A percentile compares a stretch with the other conserved stretches of the same genome.
Evolutionary conservation across 2,329 filamentous ascomycete species (phyloP).

Genomic region (Aspergillus sergii): DNA sequence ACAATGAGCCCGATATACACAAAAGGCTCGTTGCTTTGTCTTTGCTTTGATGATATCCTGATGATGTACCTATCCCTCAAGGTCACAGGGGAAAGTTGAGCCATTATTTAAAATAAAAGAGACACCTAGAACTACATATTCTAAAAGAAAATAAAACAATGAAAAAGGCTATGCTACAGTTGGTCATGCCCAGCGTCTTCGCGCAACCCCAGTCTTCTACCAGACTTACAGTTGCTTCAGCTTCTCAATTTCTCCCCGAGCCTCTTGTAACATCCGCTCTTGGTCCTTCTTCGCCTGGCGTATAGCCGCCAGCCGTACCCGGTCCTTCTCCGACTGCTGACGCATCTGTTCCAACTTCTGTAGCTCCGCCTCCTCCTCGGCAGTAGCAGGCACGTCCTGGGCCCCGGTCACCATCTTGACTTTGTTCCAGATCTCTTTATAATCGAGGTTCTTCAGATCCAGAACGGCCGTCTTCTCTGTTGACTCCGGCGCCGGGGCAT

Average conservation of each 20-base stretch:
- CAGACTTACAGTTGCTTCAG: constrained; percentile 36
- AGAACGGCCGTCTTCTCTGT: constrained; percentile 39
- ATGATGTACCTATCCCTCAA: background rate
- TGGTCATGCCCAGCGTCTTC: constrained; percentile 14
- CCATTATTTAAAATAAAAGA: constrained; percentile 4
- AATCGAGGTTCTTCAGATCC: constrained; percentile 42
- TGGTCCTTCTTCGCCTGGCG: constrained; percentile 49
- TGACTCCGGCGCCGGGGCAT: constrained; percentile 35
- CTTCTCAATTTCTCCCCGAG: constrained; percentile 47
- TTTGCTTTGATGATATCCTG: constrained; percentile 4
- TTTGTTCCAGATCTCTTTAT: constrained; percentile 46
- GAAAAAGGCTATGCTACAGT: constrained; percentile 29
- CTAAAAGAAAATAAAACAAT: constrained; percentile 15
- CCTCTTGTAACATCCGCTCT: constrained; percentile 47
- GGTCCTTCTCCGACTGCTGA: constrained; percentile 41
- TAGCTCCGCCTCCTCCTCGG: constrained; percentile 40
- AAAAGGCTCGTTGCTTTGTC: background rate
- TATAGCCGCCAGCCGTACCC: constrained; percentile 39
- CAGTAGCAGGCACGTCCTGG: constrained; percentile 34
- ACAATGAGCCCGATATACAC: background rate
- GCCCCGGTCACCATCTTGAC: constrained; percentile 46
- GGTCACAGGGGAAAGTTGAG: background rate
- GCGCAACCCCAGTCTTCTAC: constrained; percentile 1
- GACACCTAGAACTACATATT: constrained; percentile 23
- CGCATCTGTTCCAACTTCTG: constrained; percentile 39